Evolutionary conservation across 2,329 filamentous ascomycete species (phyloP).

Genomic region (Colletotrichum lindemuthianum): DNA sequence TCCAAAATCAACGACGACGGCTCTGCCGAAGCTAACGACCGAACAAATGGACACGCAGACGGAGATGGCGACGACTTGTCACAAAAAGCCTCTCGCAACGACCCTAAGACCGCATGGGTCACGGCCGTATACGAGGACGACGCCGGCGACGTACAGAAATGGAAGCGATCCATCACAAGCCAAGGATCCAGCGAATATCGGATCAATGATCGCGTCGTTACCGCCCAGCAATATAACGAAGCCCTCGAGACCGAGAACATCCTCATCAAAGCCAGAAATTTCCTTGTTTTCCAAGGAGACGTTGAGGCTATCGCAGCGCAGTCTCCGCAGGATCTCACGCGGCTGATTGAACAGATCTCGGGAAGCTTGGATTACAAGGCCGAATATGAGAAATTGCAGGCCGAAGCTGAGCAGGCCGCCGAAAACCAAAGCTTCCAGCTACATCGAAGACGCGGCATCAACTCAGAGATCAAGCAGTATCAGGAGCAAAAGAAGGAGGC

Average conservation of each 20-base stretch:
- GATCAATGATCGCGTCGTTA: slow-evolving; percentile 92
- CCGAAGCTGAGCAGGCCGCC: slow-evolving; percentile 83
- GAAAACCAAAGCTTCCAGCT: slow-evolving; percentile 92
- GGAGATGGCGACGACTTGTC: slow-evolving; percentile 67
- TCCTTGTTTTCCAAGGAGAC: slow-evolving; percentile 97
- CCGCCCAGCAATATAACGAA: slow-evolving; percentile 92
- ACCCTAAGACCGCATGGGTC: slow-evolving; percentile 96
- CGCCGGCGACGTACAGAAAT: slow-evolving; percentile 91
- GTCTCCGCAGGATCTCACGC: slow-evolving; percentile 91
- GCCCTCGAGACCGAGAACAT: slow-evolving; percentile 94
- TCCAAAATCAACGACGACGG: slow-evolving; percentile 93
- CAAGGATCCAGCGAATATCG: slow-evolving; percentile 93
- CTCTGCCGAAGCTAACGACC: slow-evolving; percentile 73
- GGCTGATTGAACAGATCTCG: slow-evolving; percentile 96
- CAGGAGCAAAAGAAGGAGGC: slow-evolving; percentile 96
- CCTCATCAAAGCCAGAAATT: slow-evolving; percentile 96
- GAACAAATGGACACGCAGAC: slow-evolving; percentile 69
- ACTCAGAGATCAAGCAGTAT: slow-evolving; percentile 97
- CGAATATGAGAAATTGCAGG: slow-evolving; percentile 92
- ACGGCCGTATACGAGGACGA: slow-evolving; percentile 99
- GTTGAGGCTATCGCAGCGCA: slow-evolving; percentile 97
- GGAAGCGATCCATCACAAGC: slow-evolving; percentile 94
- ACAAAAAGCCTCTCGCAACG: slow-evolving; percentile 75
- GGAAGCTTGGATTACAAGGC: slow-evolving; percentile 94
- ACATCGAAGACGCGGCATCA: slow-evolving; percentile 90